Percentiles rank a stretch among this genome's conserved stretches.
These are phyloP conservation scores for Carnegiea gigantea DNA, from an alignment of 179 eudicot species.

Conservation along the genomic window DNA sequence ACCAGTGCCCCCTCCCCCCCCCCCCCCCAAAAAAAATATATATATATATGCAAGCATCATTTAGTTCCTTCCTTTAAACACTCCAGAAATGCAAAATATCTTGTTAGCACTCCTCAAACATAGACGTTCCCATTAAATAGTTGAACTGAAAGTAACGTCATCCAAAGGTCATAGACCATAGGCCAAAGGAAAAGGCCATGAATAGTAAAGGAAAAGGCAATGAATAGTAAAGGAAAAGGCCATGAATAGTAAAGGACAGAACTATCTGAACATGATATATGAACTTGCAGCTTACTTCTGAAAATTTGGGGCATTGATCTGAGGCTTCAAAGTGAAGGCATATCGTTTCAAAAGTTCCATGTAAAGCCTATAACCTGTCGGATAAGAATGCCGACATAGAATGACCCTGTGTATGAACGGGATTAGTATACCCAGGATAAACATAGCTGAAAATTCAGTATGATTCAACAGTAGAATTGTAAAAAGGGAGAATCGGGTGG, in stretches of 20 bases:
- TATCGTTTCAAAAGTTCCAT: slow-evolving; percentile 78
- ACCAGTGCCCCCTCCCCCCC: too few species aligned
- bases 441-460: slow-evolving; percentile 1
- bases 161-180: too few species aligned
- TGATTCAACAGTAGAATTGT: neutral
- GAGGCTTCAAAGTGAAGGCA: slow-evolving; percentile 53
- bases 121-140: too few species aligned
- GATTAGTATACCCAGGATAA: neutral
- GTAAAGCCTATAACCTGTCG: slow-evolving; percentile 86
- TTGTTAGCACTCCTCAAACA: too few species aligned
- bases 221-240: slow-evolving; percentile 1
- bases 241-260: slow-evolving; percentile 3
- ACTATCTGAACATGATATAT: neutral
- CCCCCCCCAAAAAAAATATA: too few species aligned
- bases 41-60: too few species aligned
- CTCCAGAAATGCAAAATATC: neutral
- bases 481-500: neutral
- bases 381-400: slow-evolving; percentile 63
- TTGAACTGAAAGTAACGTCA: too few species aligned
- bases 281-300: slow-evolving; percentile 51
- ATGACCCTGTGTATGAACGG: slow-evolving; percentile 58
- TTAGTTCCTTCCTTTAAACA: too few species aligned
- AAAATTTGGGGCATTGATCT: slow-evolving; percentile 43
- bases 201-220: neutral
- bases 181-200: neutral